Evolutionary conservation across 441 rosid genomes (phyloP), one percentile per base, ranked within the genome.

Genomic region (Geranium incanum): DNA sequence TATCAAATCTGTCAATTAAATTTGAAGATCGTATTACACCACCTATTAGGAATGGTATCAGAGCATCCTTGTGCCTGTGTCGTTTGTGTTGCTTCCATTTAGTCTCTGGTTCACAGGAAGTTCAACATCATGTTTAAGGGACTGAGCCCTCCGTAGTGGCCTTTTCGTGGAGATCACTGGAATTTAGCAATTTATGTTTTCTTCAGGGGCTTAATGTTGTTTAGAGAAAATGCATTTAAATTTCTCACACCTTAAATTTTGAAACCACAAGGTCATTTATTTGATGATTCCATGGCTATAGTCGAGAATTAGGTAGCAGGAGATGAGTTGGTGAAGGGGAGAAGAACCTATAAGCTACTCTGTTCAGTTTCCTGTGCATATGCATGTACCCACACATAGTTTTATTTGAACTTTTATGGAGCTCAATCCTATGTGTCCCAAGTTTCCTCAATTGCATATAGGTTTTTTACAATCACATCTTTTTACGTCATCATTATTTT

Each of bases 81-180:
- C 11, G 48, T 41, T 41, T 12, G 15, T 48, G 55, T 13, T 48
- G 55, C 55, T 13, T 48, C 55, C 55, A 48, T 48, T 48, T 48
- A n/a, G 55, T 48, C 55, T 48, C 11, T 48, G 55, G 55, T 48
- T 4, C 55, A 48, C 15, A n/a, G 15, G 15, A 13, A 48, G 55
- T 48, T 48, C 4, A 48, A 48, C 55, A 6, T 48, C 55, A 48
- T 48, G 15, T 36, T 71, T 62, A 66, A 72, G 63, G 57, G 55
- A 28, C 70, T 70, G 15, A n/a, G 36, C 18, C 43, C 33, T 70
- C 5, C 38, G 57, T 76, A 62, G 33, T 39, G 52, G 50, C 16
- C 36, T 37, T 7, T 45, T 45, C 18, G 1, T 55, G 9, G 36
- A 36, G 3, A n/a, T 23, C 5, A 55, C n/a, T 15, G 62, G 15